Base-by-base conservation (phyloP, 2,329 filamentous ascomycete genomes). In the Fusarium acutatum region DNA sequence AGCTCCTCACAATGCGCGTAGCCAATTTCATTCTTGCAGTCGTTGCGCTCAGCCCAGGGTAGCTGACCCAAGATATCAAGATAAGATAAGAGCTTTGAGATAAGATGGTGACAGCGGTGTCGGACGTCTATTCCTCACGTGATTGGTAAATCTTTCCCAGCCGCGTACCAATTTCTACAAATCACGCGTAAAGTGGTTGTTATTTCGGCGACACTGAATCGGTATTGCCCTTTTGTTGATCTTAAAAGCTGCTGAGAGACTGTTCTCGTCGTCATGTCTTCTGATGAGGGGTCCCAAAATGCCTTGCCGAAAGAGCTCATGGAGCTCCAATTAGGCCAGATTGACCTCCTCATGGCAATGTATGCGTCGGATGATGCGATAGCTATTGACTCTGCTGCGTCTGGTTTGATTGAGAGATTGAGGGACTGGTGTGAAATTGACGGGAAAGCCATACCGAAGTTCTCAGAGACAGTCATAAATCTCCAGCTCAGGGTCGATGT, bases 281-380 rank as follows among this genome's bases (percentile, higher is more conserved):
- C 40, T 35, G 30, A 37, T 4, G 12, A 37, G 5, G 14, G 12
- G 6, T 3, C 10, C 11, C 41, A 43, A 18, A 64, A 41, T 69
- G 61, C 56, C 4, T 74, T 87, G 14, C 81, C 85, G 1, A 75
- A 75, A n/a, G 85, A 87, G 13, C 70, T 86, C 4, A 80, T 88
- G 74, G 84, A 86, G 65, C 79, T 84, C 18, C 86, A 88, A 76
- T 77, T 88, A 17, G 84, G 83, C 3, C 85, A 85, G 60, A 81
- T 88, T 38, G 86, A 88, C 57, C 84, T 89, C n/a, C 77, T 89
- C 6, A 78, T 82, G 72, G 86, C 86, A 15, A 89, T 89, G 87
- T 89, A 87, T 67, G 82, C 83, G 2, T 73, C 78, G 0, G 81
- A 84, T 18, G 78, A 81, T n/a, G 80, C 79, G 10, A 75, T 83